These are phyloP conservation scores for Neonectria hederae DNA, from an alignment of 2,329 filamentous ascomycete genomes.

Conservation along the genomic window DNA sequence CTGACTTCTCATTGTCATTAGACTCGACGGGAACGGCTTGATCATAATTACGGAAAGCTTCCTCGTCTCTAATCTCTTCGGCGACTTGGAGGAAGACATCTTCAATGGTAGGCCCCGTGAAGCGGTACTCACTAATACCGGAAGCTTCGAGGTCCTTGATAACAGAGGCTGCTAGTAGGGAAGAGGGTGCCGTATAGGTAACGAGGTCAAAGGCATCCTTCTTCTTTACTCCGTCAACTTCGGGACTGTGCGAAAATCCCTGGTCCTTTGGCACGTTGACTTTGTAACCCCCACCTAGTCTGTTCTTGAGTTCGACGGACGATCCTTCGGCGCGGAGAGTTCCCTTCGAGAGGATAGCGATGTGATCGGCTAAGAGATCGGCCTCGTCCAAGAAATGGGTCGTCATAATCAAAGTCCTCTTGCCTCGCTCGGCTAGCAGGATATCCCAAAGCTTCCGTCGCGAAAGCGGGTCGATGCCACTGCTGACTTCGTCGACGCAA, in stretches of 20 bases:
- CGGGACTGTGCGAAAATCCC: slow-evolving; percentile 56
- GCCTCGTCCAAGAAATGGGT: slow-evolving; percentile 96
- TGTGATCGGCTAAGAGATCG: slow-evolving; percentile 87
- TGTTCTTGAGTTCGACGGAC: slow-evolving; percentile 85
- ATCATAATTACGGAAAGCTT: slow-evolving; percentile 41
- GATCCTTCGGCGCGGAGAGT: slow-evolving; percentile 83
- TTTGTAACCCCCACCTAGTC: slow-evolving; percentile 83
- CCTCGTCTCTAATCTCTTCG: slow-evolving; percentile 75
- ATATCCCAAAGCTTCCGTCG: slow-evolving; percentile 96
- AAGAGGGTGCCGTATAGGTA: slow-evolving; percentile 76
- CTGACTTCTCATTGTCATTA: slow-evolving; percentile 36
- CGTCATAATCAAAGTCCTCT: slow-evolving; percentile 84
- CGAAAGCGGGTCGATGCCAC: slow-evolving; percentile 86
- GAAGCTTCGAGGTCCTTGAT: slow-evolving; percentile 74
- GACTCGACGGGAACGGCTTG: slow-evolving; percentile 29
- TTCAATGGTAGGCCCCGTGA: slow-evolving; percentile 89
- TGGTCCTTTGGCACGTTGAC: slow-evolving; percentile 75
- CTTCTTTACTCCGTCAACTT: slow-evolving; percentile 65
- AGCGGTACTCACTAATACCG: slow-evolving; percentile 80
- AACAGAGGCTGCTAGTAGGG: slow-evolving; percentile 74
- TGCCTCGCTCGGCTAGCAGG: slow-evolving; percentile 82
- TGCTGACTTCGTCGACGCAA: slow-evolving; percentile 91
- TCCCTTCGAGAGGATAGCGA: slow-evolving; percentile 87
- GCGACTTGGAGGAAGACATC: slow-evolving; percentile 90
- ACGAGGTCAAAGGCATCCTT: slow-evolving; percentile 74